Conservation (phyloP, 164 flowering plant genomes). For the Liriodendron chinense region DNA sequence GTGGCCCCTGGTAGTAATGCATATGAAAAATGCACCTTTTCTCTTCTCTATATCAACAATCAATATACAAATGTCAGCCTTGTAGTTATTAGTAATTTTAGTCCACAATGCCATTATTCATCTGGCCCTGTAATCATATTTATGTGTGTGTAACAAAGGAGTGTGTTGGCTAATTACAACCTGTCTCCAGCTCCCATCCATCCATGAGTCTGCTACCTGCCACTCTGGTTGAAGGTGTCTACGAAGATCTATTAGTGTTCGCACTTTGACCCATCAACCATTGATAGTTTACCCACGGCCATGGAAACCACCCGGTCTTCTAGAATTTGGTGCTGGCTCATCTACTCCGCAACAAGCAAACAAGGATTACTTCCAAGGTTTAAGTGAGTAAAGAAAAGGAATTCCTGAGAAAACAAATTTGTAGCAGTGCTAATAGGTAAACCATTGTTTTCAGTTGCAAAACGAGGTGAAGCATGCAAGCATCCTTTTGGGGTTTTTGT, state of each 20-base stretch:
- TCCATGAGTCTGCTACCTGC: not conserved
- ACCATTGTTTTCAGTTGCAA: not conserved
- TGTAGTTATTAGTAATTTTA: not conserved
- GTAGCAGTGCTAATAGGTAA: not conserved
- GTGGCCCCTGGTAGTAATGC: no score
- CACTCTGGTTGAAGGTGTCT: not conserved
- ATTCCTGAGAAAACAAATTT: not conserved
- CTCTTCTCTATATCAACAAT: no score
- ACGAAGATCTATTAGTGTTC: no score
- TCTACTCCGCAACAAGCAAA: slow-evolving; percentile 18
- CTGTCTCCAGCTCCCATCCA: not conserved
- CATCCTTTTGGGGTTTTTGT: not conserved
- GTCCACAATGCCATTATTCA: not conserved
- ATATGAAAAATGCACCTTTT: no score
- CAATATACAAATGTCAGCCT: not conserved
- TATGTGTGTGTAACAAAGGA: not conserved
- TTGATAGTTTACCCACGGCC: slow-evolving; percentile 10
- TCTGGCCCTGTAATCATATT: not conserved
- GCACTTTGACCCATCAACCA: not conserved
- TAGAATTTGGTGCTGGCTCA: slow-evolving; percentile 31
- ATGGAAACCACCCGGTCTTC: slow-evolving; percentile 23
- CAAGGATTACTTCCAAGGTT: not conserved
- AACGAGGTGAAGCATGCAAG: not conserved
- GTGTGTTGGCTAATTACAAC: not conserved
- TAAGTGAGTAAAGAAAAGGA: not conserved